Conservation (phyloP, 306 rosid species). For the Lithocarpus polystachyus region DNA sequence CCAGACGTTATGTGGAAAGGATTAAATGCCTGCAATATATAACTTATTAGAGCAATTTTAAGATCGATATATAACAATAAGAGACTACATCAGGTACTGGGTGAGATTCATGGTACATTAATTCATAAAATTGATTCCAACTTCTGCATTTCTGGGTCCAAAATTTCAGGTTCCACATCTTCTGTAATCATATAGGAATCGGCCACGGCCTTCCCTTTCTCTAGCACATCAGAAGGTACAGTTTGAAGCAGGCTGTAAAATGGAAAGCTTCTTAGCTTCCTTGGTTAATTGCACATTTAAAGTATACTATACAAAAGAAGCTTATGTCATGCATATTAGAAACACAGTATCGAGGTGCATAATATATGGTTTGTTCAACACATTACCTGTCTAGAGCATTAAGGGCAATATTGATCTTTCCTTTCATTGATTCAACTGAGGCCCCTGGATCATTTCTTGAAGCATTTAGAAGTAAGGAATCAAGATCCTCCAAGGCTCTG, state of each 20-base stretch:
- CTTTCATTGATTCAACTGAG: slow-evolving; percentile 72
- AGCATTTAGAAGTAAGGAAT: slow-evolving; percentile 67
- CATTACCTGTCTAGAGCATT: slow-evolving; percentile 66
- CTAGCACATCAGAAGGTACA: slow-evolving; percentile 75
- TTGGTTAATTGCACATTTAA: not conserved
- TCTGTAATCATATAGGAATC: slow-evolving; percentile 61
- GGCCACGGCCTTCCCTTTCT: slow-evolving; percentile 69
- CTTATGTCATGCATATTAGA: not conserved
- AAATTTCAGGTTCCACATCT: slow-evolving; percentile 39
- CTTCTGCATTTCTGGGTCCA: slow-evolving; percentile 63
- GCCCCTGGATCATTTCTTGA: slow-evolving; percentile 81
- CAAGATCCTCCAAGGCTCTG: slow-evolving; percentile 93
- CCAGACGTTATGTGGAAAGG: not conserved
- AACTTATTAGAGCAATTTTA: not conserved
- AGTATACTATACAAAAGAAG: not conserved
- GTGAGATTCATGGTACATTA: not conserved
- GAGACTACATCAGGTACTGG: not conserved
- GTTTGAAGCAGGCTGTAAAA: slow-evolving; percentile 82
- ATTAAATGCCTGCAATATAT: not conserved
- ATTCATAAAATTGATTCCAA: slow-evolving; percentile 67
- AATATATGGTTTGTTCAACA: not conserved
- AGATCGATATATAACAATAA: not conserved
- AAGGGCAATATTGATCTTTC: slow-evolving; percentile 52
- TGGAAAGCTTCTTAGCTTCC: slow-evolving; percentile 18
- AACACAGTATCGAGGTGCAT: not conserved